A percentile compares a stretch with the other conserved stretches of the same genome.
phyloP scores from a whole-genome alignment of 2,329 filamentous ascomycete species.

The Leptographium radiaticola region DNA sequence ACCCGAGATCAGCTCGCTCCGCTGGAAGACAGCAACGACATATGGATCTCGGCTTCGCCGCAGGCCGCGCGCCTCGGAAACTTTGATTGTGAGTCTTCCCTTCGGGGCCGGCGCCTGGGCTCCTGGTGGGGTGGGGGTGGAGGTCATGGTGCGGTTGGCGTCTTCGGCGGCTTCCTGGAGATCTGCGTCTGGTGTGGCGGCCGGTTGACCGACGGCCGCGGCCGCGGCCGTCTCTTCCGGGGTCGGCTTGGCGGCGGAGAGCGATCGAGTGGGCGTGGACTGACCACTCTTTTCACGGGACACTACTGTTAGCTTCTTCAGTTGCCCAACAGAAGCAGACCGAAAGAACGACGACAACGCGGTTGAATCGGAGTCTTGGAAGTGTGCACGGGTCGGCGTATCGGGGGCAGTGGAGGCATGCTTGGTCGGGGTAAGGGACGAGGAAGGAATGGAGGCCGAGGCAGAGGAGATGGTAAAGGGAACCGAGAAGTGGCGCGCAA shows the following conservation, averaged over 20 bases:
- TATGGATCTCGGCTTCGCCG: constrained; percentile 80
- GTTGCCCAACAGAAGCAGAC: constrained; percentile 53
- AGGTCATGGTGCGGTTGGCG: constrained; percentile 30
- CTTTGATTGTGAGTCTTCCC: constrained; percentile 82
- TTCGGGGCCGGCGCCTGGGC: constrained; percentile 59
- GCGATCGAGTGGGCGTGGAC: constrained; percentile 76
- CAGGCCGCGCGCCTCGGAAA: constrained; percentile 72
- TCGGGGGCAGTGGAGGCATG: constrained; percentile 6
- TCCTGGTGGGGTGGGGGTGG: constrained; percentile 37
- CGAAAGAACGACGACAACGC: constrained; percentile 19
- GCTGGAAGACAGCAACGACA: constrained; percentile 91
- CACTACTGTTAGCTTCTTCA: constrained; percentile 83
- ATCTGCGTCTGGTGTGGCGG: constrained; percentile 12
- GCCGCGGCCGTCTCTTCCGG: constrained; percentile 24
- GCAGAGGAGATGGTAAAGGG: constrained; percentile 27
- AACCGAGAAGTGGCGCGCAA: constrained; percentile 57
- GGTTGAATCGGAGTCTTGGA: constrained; percentile 16
- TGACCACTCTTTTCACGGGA: constrained; percentile 77
- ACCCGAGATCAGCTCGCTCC: constrained; percentile 88
- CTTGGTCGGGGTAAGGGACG: background rate
- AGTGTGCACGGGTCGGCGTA: constrained; percentile 17
- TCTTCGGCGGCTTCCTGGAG: constrained; percentile 2
- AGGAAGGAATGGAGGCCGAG: background rate
- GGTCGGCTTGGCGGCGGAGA: constrained; percentile 50
- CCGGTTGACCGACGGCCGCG: constrained; percentile 19